Evolutionary conservation across 306 rosid genomes (phyloP).

Genomic region (Gynostemma pentaphyllum): DNA sequence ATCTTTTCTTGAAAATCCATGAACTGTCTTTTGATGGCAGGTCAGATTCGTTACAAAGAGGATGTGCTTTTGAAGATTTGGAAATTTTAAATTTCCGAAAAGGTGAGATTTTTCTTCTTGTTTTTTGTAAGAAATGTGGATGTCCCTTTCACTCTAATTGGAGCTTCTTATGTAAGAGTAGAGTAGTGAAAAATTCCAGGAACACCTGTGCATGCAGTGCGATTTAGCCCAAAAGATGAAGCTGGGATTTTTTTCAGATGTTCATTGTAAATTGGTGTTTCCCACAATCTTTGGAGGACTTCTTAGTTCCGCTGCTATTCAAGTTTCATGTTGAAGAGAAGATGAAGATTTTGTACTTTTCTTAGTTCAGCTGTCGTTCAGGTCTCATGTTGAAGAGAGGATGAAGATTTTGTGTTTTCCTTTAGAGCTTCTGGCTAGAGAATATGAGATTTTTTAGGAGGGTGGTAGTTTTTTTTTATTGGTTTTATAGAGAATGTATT

Average conservation of each 20-base stretch:
- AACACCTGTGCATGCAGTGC: background rate
- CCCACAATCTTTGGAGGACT: background rate
- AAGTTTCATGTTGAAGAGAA: background rate
- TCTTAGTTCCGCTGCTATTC: background rate
- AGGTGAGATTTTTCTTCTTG: background rate
- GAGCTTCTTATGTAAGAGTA: conserved; percentile 2
- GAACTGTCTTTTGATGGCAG: background rate
- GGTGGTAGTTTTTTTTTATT: background rate
- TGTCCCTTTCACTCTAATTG: background rate
- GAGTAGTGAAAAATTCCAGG: background rate
- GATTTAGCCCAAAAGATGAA: background rate
- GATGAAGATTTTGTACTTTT: conserved; percentile 7
- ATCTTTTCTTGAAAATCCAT: background rate
- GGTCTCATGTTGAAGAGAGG: conserved; percentile 3
- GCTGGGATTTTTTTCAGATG: background rate
- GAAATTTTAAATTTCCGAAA: conserved; percentile 18
- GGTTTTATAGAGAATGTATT: conserved; percentile 4
- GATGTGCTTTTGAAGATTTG: conserved; percentile 11
- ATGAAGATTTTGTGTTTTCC: background rate
- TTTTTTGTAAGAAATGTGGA: too few species aligned
- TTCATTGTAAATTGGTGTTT: background rate
- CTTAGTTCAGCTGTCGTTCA: background rate
- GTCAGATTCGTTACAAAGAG: conserved; percentile 4
- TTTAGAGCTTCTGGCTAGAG: background rate
- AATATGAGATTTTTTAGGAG: background rate